Percentiles rank a stretch among this genome's conserved stretches.
Evolutionary conservation across 768 basidiomycete genomes (phyloP).

Genomic region (Russula emetica): DNA sequence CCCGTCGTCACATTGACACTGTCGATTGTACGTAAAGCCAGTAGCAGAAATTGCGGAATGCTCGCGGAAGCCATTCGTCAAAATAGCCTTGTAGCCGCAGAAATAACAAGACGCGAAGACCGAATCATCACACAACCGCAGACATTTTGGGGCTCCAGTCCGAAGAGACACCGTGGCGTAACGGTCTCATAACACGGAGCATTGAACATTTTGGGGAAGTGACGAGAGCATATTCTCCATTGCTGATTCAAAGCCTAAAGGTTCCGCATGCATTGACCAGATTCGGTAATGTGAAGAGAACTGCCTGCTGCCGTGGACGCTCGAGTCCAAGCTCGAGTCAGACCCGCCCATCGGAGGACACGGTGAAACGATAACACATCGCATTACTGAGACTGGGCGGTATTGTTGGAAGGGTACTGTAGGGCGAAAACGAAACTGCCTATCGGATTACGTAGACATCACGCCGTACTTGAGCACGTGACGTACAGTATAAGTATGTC

Average conservation of each 20-base stretch:
- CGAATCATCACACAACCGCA: neutral
- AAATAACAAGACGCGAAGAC: neutral
- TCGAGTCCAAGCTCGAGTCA: too few species aligned
- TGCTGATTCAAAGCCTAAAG: neutral
- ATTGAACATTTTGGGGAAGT: neutral
- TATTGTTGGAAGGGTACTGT: too few species aligned
- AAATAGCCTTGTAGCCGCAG: neutral
- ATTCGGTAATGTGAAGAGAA: too few species aligned
- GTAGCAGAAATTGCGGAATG: neutral
- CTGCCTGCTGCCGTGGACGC: too few species aligned
- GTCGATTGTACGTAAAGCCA: neutral
- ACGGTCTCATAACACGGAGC: neutral
- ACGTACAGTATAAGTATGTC: too few species aligned
- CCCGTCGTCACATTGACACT: neutral
- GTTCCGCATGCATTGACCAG: too few species aligned
- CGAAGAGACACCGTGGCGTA: neutral
- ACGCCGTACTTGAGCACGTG: too few species aligned
- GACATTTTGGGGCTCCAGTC: neutral
- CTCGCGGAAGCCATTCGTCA: neutral
- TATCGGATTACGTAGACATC: too few species aligned
- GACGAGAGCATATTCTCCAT: neutral
- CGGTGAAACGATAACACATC: too few species aligned
- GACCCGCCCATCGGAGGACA: too few species aligned
- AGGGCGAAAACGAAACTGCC: too few species aligned
- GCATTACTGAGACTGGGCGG: too few species aligned